These are phyloP conservation scores for Paramecium caudatum DNA, from an alignment of 73 alveolate genomes.

Conservation along the genomic window DNA sequence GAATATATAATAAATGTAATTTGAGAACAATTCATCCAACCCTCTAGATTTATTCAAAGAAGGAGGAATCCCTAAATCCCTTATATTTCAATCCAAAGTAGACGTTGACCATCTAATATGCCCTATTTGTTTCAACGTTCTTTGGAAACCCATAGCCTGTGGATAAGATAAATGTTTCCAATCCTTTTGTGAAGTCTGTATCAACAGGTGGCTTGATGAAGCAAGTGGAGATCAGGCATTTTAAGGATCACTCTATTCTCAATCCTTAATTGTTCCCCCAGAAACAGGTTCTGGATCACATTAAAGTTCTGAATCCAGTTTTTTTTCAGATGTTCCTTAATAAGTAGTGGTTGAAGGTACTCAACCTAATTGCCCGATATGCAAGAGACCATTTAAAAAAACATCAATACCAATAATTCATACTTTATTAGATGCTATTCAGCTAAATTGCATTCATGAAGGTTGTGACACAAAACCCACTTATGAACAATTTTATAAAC, in stretches of 20 bases:
- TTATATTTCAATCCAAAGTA: conserved; percentile 26
- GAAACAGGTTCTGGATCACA: conserved; percentile 42
- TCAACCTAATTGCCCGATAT: conserved; percentile 50
- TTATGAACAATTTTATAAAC: conserved; percentile 58
- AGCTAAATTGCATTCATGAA: conserved; percentile 52
- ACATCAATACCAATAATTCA: conserved; percentile 66
- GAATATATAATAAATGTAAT: conserved; percentile 37
- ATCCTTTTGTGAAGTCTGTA: conserved; percentile 63
- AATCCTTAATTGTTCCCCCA: conserved; percentile 58
- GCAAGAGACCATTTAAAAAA: conserved; percentile 67
- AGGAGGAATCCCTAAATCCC: conserved; percentile 51
- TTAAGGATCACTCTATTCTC: conserved; percentile 53
- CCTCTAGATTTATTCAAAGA: conserved; percentile 36
- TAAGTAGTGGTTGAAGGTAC: not conserved
- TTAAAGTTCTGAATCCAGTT: conserved; percentile 26
- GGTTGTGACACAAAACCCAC: conserved; percentile 43
- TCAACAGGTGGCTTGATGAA: conserved; percentile 51
- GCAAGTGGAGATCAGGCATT: not conserved
- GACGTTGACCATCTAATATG: conserved; percentile 64
- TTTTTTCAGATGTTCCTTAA: conserved; percentile 37
- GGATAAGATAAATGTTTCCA: conserved; percentile 64
- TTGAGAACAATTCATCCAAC: conserved; percentile 14
- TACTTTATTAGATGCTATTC: conserved; percentile 39
- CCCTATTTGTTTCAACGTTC: conserved; percentile 56
- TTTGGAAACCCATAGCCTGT: conserved; percentile 70